Evolutionary conservation across 1,139 yeast species (phyloP).

Genomic region (Blastobotrys malaysiensis): DNA sequence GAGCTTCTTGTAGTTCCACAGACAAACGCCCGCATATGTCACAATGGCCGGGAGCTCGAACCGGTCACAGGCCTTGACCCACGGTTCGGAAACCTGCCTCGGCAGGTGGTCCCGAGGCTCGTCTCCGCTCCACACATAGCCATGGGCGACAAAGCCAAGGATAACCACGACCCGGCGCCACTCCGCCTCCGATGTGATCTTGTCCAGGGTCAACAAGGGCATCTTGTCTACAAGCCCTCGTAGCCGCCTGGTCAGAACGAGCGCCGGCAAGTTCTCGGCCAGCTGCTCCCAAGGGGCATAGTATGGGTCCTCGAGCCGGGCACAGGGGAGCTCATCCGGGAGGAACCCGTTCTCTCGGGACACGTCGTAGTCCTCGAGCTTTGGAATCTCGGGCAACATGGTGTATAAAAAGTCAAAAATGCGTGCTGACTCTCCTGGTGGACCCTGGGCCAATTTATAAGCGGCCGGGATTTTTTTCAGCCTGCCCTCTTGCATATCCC

Average conservation of each 20-base stretch:
- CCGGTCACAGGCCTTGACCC: conserved; percentile 50
- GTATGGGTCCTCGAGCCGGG: conserved; percentile 53
- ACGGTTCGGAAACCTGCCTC: conserved; percentile 60
- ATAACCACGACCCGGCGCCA: conserved; percentile 75
- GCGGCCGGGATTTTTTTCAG: neutral
- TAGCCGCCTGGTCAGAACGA: conserved; percentile 60
- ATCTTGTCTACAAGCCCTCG: conserved; percentile 55
- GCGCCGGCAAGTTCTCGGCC: conserved; percentile 61
- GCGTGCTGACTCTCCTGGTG: neutral
- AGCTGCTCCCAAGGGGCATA: conserved; percentile 75
- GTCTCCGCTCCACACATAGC: conserved; percentile 78
- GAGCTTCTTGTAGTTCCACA: conserved; percentile 79
- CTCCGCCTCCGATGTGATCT: conserved; percentile 45
- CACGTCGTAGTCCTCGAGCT: conserved; percentile 60
- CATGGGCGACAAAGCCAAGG: conserved; percentile 75
- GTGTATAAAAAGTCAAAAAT: neutral
- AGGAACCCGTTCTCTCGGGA: conserved; percentile 70
- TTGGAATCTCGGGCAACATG: conserved; percentile 37
- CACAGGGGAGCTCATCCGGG: conserved; percentile 63
- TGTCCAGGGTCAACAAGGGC: conserved; percentile 47
- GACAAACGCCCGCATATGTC: conserved; percentile 79
- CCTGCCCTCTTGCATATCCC: neutral
- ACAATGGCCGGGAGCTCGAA: conserved; percentile 80
- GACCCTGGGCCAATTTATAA: neutral
- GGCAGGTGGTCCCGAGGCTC: conserved; percentile 64